Conservation (phyloP, 768 basidiomycete species). For the Rhizopogon salebrosus region DNA sequence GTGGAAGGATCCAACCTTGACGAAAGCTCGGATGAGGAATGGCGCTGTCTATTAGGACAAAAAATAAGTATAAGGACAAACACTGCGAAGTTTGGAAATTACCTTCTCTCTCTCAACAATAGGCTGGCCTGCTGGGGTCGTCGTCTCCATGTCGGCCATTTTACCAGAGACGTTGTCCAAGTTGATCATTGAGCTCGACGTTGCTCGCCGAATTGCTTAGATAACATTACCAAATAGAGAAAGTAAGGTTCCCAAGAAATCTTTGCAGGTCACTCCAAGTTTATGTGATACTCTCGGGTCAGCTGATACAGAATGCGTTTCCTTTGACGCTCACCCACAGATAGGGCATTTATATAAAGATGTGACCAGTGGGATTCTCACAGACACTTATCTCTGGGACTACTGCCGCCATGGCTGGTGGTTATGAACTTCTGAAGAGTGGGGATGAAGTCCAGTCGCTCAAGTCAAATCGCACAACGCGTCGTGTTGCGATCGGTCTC, state of each 20-base stretch:
- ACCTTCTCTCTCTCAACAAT: slow-evolving; percentile 58
- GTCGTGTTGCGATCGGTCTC: slow-evolving; percentile 10
- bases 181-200: too few species aligned
- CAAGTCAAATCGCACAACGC: slow-evolving; percentile 6
- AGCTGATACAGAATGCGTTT: too few species aligned
- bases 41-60: slow-evolving; percentile 56
- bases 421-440: slow-evolving; percentile 14
- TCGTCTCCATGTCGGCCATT: slow-evolving; percentile 35
- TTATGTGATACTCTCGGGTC: too few species aligned
- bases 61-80: not conserved
- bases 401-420: slow-evolving; percentile 13
- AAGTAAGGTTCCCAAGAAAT: too few species aligned
- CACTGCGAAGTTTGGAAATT: not conserved
- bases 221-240: not conserved
- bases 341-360: not conserved
- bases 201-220: not conserved
- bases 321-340: not conserved
- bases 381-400: not conserved
- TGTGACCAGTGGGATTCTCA: not conserved
- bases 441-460: not conserved
- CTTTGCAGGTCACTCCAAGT: too few species aligned
- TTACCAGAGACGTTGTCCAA: slow-evolving; percentile 1
- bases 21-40: slow-evolving; percentile 77
- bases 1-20: slow-evolving; percentile 79
- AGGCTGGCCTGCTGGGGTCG: slow-evolving; percentile 40